Conservation (phyloP, 1,139 yeast species). For the Geotrichum australiense region DNA sequence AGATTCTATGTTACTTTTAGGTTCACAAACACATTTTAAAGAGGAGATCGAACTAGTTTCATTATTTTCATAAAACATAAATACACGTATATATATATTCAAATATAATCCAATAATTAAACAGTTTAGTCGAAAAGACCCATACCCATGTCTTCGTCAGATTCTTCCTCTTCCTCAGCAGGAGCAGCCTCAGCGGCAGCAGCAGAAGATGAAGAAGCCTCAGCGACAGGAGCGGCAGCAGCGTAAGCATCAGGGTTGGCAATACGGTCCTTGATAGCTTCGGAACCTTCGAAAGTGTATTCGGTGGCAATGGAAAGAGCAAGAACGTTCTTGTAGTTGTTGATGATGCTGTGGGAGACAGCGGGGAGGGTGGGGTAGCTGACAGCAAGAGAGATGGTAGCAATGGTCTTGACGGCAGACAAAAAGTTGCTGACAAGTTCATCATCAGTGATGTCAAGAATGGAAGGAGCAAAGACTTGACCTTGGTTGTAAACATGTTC, state of each 20-base stretch:
- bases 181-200: slow-evolving; percentile 65
- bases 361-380: slow-evolving; percentile 99
- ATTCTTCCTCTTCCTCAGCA: slow-evolving; percentile 69
- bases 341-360: slow-evolving; percentile 97
- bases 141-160: slow-evolving; percentile 92
- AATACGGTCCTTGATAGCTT: slow-evolving; percentile 97
- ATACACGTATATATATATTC: slow-evolving; percentile 1
- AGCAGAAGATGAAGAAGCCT: slow-evolving; percentile 57
- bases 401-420: slow-evolving; percentile 86
- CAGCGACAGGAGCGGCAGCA: slow-evolving; percentile 87
- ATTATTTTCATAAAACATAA: too few species aligned
- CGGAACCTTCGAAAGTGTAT: slow-evolving; percentile 98
- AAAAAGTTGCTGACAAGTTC: slow-evolving; percentile 91
- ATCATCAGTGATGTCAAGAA: slow-evolving; percentile 97
- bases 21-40: too few species aligned
- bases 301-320: slow-evolving; percentile 97
- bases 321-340: slow-evolving; percentile 98
- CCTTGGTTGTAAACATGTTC: slow-evolving; percentile 98
- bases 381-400: slow-evolving; percentile 93
- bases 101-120: slow-evolving; percentile 5
- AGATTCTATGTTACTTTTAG: too few species aligned
- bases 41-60: too few species aligned
- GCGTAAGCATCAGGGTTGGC: slow-evolving; percentile 99
- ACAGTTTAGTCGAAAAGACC: slow-evolving; percentile 87
- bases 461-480: slow-evolving; percentile 92